These are phyloP conservation scores for Chrysanthemum seticuspe DNA, from an alignment of 129 eudicot genomes.

Conservation along the genomic window DNA sequence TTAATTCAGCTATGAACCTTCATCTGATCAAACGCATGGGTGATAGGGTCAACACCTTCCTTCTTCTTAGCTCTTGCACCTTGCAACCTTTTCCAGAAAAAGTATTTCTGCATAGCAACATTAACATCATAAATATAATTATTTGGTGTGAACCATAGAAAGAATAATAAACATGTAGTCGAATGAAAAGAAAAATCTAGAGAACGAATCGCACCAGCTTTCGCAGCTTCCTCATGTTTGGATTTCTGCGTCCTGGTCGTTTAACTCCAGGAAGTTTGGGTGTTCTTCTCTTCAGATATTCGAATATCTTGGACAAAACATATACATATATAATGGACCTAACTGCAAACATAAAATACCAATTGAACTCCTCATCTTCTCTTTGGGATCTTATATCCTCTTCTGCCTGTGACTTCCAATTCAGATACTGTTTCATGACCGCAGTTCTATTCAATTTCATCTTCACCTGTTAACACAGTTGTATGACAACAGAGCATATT, in stretches of 20 bases:
- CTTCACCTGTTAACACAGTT: conserved; percentile 42
- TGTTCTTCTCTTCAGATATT: conserved; percentile 50
- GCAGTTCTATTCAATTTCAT: conserved; percentile 41
- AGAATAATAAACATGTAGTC: background rate
- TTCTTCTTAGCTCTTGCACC: conserved; percentile 47
- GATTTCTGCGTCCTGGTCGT: conserved; percentile 50
- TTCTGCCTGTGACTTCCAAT: conserved; percentile 57
- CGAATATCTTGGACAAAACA: conserved; percentile 43
- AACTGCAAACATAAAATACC: conserved; percentile 55
- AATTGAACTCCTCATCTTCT: conserved; percentile 29
- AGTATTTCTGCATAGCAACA: conserved; percentile 59
- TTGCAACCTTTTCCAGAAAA: conserved; percentile 35
- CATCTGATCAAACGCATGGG: conserved; percentile 81
- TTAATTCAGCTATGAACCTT: conserved; percentile 51
- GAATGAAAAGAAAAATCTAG: conserved; percentile 12
- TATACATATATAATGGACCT: conserved; percentile 53
- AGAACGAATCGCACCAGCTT: conserved; percentile 61
- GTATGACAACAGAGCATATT: conserved; percentile 14
- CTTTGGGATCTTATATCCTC: conserved; percentile 39
- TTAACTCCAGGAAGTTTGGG: conserved; percentile 50
- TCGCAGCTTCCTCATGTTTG: conserved; percentile 51
- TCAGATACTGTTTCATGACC: conserved; percentile 44
- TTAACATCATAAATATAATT: conserved; percentile 1
- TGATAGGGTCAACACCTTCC: conserved; percentile 80
- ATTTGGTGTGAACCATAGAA: conserved; percentile 5